phyloP scores from a whole-genome alignment of 257 asterid genomes.

The Nicotiana paniculata region DNA sequence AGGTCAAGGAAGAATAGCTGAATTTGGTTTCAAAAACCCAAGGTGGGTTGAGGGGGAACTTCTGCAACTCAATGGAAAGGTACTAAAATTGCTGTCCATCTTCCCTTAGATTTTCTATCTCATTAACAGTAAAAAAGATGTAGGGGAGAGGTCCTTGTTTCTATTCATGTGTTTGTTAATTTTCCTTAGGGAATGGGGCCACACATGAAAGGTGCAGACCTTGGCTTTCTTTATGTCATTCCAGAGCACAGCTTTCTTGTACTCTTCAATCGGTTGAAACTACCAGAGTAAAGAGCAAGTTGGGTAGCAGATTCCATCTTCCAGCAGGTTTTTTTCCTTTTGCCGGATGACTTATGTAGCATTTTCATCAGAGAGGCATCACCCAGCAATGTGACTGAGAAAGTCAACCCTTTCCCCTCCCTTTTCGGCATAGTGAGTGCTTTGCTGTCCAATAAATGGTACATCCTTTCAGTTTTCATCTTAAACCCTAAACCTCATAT shows the following conservation, averaged over 20 bases:
- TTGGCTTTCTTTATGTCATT: slow-evolving; percentile 78
- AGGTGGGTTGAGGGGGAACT: slow-evolving; percentile 97
- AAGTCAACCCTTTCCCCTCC: background rate
- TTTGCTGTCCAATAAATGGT: slow-evolving; percentile 2
- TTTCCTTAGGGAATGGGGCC: slow-evolving; percentile 70
- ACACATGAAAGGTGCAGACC: slow-evolving; percentile 82
- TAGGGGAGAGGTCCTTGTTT: background rate
- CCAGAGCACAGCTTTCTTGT: slow-evolving; percentile 95
- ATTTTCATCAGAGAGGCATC: background rate
- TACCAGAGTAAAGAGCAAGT: slow-evolving; percentile 51
- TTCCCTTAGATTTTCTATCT: background rate
- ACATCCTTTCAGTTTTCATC: slow-evolving; percentile 2
- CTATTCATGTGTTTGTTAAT: background rate
- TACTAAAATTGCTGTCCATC: slow-evolving; percentile 12
- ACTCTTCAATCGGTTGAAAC: slow-evolving; percentile 75
- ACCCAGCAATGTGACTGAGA: background rate
- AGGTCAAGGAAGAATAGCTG: slow-evolving; percentile 94
- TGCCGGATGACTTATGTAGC: background rate
- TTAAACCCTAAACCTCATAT: background rate
- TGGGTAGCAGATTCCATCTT: slow-evolving; percentile 4
- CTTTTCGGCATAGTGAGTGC: background rate
- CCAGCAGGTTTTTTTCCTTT: background rate
- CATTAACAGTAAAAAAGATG: background rate
- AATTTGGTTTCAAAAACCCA: slow-evolving; percentile 73
- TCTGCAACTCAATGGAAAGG: slow-evolving; percentile 89